Evolutionary conservation across 495 filamentous ascomycete species (phyloP), one percentile per base, ranked within the genome.

Genomic region (Beverwykella pulmonaria): DNA sequence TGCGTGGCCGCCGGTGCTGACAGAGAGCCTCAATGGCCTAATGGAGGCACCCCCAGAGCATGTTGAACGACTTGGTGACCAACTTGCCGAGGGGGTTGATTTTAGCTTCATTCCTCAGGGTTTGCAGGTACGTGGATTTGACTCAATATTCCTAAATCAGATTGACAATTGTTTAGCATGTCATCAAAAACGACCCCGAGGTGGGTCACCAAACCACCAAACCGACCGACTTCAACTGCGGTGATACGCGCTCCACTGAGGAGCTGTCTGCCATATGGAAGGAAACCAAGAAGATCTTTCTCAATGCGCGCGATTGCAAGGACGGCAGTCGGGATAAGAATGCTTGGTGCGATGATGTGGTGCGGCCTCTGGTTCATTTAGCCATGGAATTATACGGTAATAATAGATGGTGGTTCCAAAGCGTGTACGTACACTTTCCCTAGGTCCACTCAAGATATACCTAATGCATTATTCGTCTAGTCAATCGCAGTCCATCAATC

Each of bases 301-400:
- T 55, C 15, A 61, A 62, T 34, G 57, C 64, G 57, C 49, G 57
- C 19, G 57, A 61, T 34, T 67, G 57, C 29, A 61, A 56, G 34
- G 36, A 61, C 26, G 57, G 47, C n/a, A 41, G 54, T 22, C 57
- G 58, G 22, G 64, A 67, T 57, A 27, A 67, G 58, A 67, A 67
- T 57, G 57, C 64, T 22, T 61, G 58, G 64, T 67, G 56, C 58
- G 12, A 47, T 52, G 36, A 62, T 50, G 57, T 67, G 25, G 58
- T 67, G 32, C 41, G 49, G 36, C 64, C 64, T 49, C 58, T 67
- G 36, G 20, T 67, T 34, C 22, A 49, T 46, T 56, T 67, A 14
- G 64, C 57, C n/a, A 67, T 67, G 20, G 23, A 56, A 4, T 36
- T 67, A 26, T 49, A 67, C 52, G 50, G 64, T 48, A 56, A 67